These are phyloP conservation scores for Helotiales sp. DNA, from an alignment of 2,329 filamentous ascomycete genomes.

Conservation along the genomic window DNA sequence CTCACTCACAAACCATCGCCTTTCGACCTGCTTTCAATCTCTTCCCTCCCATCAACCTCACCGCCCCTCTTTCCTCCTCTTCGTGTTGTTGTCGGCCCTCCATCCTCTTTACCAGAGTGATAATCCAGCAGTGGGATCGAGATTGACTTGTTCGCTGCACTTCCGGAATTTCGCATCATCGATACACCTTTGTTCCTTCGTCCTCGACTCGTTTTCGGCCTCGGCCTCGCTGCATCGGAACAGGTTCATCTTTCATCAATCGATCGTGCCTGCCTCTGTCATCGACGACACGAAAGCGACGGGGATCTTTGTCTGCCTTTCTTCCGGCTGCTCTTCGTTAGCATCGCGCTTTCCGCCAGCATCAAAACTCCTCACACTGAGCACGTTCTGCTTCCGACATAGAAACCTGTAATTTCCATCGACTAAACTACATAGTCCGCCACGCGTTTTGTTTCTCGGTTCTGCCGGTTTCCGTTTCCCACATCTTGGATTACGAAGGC, in stretches of 20 bases:
- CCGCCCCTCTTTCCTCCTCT: slow-evolving; percentile 24
- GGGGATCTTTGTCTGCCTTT: slow-evolving; percentile 19
- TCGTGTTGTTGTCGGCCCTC: slow-evolving; percentile 16
- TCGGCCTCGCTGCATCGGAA: slow-evolving; percentile 2
- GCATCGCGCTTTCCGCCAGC: slow-evolving; percentile 22
- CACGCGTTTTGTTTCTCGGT: slow-evolving; percentile 28
- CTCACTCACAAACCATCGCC: slow-evolving; percentile 14
- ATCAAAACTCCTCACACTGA: slow-evolving; percentile 1
- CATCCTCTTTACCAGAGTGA: slow-evolving; percentile 18
- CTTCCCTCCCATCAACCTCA: slow-evolving; percentile 18
- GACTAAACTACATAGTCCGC: slow-evolving; percentile 25
- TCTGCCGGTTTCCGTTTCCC: slow-evolving; percentile 25
- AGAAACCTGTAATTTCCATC: slow-evolving; percentile 28
- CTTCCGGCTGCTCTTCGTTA: slow-evolving; percentile 30
- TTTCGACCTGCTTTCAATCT: slow-evolving; percentile 20
- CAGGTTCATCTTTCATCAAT: slow-evolving; percentile 1
- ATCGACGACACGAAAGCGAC: slow-evolving; percentile 2
- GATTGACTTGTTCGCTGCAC: slow-evolving; percentile 10
- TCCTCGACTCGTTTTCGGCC: background rate
- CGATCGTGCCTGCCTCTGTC: background rate
- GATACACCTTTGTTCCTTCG: background rate
- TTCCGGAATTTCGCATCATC: background rate
- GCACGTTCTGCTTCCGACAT: slow-evolving; percentile 12
- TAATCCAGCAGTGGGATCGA: slow-evolving; percentile 15
- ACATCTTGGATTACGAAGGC: slow-evolving; percentile 30